Percentiles rank a stretch among this genome's conserved stretches.
phyloP scores from a whole-genome alignment of 768 basidiomycete species.

The Boletus pseudopeckii region DNA sequence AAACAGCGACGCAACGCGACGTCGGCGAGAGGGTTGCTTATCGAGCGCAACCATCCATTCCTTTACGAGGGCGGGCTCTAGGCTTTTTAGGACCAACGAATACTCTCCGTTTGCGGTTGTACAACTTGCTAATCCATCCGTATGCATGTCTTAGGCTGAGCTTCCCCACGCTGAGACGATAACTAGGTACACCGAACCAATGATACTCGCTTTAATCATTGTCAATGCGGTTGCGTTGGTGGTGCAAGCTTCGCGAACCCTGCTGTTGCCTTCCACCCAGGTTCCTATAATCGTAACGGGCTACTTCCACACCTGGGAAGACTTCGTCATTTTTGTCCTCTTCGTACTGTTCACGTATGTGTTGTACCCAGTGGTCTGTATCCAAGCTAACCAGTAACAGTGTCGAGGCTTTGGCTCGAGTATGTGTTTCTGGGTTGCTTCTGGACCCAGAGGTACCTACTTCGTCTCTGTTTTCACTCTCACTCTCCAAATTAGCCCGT shows the following conservation, averaged over 20 bases:
- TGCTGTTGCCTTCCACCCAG: conserved; percentile 49
- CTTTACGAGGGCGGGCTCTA: conserved; percentile 75
- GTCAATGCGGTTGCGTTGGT: conserved; percentile 79
- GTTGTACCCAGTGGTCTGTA: conserved; percentile 23
- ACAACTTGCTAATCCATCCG: conserved; percentile 67
- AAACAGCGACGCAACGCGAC: conserved; percentile 35
- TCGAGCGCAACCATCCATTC: conserved; percentile 43
- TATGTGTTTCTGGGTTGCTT: conserved; percentile 84
- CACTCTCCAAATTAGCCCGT: conserved; percentile 27
- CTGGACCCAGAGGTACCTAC: conserved; percentile 75
- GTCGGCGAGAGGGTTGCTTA: conserved; percentile 26
- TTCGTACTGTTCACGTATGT: conserved; percentile 82
- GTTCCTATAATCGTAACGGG: conserved; percentile 49
- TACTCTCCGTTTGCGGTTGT: conserved; percentile 58
- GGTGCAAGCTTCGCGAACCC: conserved; percentile 66
- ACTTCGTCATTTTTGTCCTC: conserved; percentile 76
- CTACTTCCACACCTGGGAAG: conserved; percentile 90
- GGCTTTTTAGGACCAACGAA: conserved; percentile 72
- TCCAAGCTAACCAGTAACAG: conserved; percentile 35
- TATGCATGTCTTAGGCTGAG: conserved; percentile 40
- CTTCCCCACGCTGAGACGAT: background rate
- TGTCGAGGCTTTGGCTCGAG: conserved; percentile 82
- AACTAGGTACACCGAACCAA: conserved; percentile 79
- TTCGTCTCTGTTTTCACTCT: conserved; percentile 44
- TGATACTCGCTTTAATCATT: conserved; percentile 80